Percentiles rank a stretch among this genome's conserved stretches.
phyloP scores from a whole-genome alignment of 257 asterid genomes.

The Anisodus acutangulus region DNA sequence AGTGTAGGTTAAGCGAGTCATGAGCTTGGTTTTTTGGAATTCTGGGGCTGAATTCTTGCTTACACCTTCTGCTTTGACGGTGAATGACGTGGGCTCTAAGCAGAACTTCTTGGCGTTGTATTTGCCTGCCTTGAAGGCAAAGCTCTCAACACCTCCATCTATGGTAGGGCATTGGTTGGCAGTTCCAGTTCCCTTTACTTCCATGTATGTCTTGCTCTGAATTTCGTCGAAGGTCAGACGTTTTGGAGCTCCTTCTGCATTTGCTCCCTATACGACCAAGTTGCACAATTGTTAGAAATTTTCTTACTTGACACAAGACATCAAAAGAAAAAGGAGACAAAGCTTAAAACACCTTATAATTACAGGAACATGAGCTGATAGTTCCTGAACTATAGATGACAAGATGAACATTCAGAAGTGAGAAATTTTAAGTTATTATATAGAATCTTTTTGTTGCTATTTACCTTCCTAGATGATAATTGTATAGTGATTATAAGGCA shows the following conservation, averaged over 20 bases:
- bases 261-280: constrained; percentile 67
- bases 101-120: constrained; percentile 87
- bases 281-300: neutral
- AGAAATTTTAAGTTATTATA: neutral
- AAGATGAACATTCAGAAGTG: neutral
- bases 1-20: constrained; percentile 98
- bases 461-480: neutral
- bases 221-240: constrained; percentile 87
- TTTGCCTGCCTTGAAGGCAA: constrained; percentile 81
- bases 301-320: neutral
- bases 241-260: constrained; percentile 80
- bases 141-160: constrained; percentile 76
- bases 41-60: constrained; percentile 78
- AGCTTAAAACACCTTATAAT: neutral
- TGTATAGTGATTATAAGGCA: neutral
- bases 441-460: neutral
- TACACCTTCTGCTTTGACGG: constrained; percentile 89
- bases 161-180: constrained; percentile 99
- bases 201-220: constrained; percentile 91
- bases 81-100: constrained; percentile 98
- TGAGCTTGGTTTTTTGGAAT: constrained; percentile 94
- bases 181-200: constrained; percentile 94
- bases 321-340: neutral
- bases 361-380: neutral
- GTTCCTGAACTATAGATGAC: no score